Evolutionary conservation across 2,329 filamentous ascomycete species (phyloP).

Genomic region (Fusarium decemcellulare): DNA sequence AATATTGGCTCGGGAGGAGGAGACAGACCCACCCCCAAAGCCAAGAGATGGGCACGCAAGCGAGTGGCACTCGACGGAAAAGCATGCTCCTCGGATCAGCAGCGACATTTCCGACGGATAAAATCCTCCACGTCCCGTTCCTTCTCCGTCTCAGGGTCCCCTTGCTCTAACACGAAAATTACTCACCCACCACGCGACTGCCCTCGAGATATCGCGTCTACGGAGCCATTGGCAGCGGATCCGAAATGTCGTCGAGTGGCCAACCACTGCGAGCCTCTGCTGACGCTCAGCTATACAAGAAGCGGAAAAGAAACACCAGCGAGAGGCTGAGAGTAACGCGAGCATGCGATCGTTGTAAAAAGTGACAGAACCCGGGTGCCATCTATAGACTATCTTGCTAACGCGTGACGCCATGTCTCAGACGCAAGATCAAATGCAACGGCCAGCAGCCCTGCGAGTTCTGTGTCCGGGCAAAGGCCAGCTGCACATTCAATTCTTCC

Average conservation of each 20-base stretch:
- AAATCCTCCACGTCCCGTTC: too few relatives aligned
- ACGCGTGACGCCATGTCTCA: slow-evolving; percentile 16
- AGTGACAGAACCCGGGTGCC: slow-evolving; percentile 24
- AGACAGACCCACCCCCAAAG: too few relatives aligned
- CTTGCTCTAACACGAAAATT: neutral
- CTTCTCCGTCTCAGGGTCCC: too few relatives aligned
- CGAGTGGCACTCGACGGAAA: too few relatives aligned
- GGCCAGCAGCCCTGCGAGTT: slow-evolving; percentile 46
- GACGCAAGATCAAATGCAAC: slow-evolving; percentile 46
- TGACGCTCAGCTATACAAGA: slow-evolving; percentile 23
- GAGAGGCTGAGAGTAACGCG: slow-evolving; percentile 45
- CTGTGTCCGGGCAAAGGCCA: slow-evolving; percentile 34
- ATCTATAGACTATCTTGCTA: slow-evolving; percentile 8
- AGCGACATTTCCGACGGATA: too few relatives aligned
- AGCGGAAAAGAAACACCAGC: slow-evolving; percentile 41
- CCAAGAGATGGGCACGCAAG: too few relatives aligned
- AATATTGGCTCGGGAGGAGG: too few relatives aligned
- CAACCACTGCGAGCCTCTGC: slow-evolving; percentile 3
- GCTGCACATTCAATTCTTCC: slow-evolving; percentile 44
- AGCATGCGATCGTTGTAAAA: slow-evolving; percentile 47
- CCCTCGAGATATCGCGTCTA: neutral
- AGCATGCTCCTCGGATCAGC: too few relatives aligned
- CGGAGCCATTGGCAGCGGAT: slow-evolving; percentile 11
- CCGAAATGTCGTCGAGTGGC: slow-evolving; percentile 11
- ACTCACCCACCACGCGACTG: neutral